Conservation (phyloP, 2,329 filamentous ascomycete genomes). For the Laburnicola sp. region DNA sequence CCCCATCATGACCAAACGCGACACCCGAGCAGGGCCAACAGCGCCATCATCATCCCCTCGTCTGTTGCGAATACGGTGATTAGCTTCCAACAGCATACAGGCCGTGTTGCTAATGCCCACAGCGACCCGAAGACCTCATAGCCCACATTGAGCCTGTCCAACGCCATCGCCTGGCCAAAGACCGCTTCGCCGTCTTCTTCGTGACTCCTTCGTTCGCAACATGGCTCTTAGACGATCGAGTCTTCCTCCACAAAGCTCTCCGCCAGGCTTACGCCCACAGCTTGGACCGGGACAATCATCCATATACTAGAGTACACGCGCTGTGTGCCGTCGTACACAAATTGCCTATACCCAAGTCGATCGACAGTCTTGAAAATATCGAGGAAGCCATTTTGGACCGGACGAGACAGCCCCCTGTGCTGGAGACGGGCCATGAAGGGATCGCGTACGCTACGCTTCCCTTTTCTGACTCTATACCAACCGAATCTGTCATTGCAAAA, state of each 20-base stretch:
- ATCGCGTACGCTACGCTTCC: constrained; percentile 35
- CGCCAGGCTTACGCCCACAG: constrained; percentile 18
- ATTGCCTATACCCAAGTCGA: constrained; percentile 29
- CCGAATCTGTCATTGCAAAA: constrained; percentile 7
- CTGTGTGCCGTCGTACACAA: constrained; percentile 45
- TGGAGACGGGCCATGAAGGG: constrained; percentile 38
- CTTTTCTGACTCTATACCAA: constrained; percentile 13
- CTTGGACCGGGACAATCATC: background rate
- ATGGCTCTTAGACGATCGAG: constrained; percentile 32
- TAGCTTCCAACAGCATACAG: background rate
- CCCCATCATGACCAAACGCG: background rate
- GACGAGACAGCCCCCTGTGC: constrained; percentile 15
- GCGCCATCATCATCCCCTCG: constrained; percentile 34
- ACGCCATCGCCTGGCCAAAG: background rate
- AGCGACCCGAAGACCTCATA: constrained; percentile 30
- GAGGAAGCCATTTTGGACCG: constrained; percentile 5
- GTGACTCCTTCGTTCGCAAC: constrained; percentile 39
- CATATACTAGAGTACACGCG: constrained; percentile 17
- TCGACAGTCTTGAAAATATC: constrained; percentile 5
- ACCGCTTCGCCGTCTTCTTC: constrained; percentile 34
- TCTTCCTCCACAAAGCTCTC: constrained; percentile 34
- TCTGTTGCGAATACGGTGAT: constrained; percentile 29
- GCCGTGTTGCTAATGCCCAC: constrained; percentile 11
- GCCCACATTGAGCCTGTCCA: constrained; percentile 26
- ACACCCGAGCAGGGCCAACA: constrained; percentile 14